Evolutionary conservation across 108 stramenopile genomes (phyloP).

Genomic region (Ochromonas danica): DNA sequence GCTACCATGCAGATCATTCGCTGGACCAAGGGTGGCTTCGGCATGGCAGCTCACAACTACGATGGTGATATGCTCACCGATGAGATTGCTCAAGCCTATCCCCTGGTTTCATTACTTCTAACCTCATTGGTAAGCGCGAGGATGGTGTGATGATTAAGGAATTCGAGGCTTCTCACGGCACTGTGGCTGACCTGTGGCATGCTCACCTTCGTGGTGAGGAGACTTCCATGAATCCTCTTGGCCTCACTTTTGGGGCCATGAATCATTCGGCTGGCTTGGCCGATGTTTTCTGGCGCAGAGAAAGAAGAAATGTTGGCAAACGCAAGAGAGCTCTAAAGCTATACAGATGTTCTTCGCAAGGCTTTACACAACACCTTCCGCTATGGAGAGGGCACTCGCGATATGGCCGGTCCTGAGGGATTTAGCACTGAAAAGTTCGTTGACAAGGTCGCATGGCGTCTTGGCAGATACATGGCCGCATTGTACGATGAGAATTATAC

Average conservation of each 20-base stretch:
- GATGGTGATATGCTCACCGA: conserved; percentile 90
- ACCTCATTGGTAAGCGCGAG: conserved; percentile 81
- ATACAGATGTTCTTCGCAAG: conserved; percentile 67
- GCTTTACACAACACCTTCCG: conserved; percentile 93
- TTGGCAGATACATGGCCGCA: conserved; percentile 72
- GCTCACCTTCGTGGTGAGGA: conserved; percentile 91
- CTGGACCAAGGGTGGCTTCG: conserved; percentile 95
- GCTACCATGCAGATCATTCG: conserved; percentile 81
- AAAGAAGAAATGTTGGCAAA: not conserved
- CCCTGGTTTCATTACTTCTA: conserved; percentile 94
- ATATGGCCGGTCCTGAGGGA: conserved; percentile 87
- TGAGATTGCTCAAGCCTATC: conserved; percentile 94
- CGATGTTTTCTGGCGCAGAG: conserved; percentile 61
- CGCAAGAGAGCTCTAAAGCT: conserved; percentile 68
- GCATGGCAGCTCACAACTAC: conserved; percentile 96
- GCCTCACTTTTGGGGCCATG: conserved; percentile 90
- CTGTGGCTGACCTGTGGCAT: conserved; percentile 88
- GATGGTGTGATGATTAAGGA: conserved; percentile 84
- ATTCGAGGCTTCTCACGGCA: conserved; percentile 94
- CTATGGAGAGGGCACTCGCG: conserved; percentile 90
- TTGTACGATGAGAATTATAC: conserved; percentile 70
- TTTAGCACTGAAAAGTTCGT: conserved; percentile 91
- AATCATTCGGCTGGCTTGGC: conserved; percentile 70
- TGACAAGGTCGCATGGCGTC: conserved; percentile 84
- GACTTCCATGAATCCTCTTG: conserved; percentile 91